These are phyloP conservation scores for Phytopythium mirpurense DNA, from an alignment of 352 stramenopile species.

Conservation along the genomic window DNA sequence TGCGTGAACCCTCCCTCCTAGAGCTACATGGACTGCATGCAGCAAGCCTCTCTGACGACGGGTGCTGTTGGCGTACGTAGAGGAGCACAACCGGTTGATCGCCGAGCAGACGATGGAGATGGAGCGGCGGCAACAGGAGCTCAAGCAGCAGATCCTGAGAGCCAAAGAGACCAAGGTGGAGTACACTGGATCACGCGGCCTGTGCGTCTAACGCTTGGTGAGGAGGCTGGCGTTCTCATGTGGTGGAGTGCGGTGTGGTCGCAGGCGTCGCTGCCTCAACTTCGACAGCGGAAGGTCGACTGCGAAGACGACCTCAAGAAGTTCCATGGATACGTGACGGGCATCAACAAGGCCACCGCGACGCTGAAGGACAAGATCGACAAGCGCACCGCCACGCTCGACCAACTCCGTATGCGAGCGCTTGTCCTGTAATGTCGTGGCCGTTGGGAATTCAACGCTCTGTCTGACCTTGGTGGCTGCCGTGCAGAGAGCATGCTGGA, in stretches of 20 bases:
- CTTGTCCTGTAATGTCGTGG: neutral
- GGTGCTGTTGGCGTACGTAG: conserved; percentile 15
- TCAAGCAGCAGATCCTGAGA: conserved; percentile 57
- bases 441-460: no score
- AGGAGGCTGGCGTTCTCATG: no score
- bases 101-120: conserved; percentile 47
- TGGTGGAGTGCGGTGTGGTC: conserved; percentile 7
- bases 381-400: conserved; percentile 48
- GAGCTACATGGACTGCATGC: no score
- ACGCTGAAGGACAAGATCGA: conserved; percentile 88
- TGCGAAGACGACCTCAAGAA: conserved; percentile 89
- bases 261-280: conserved; percentile 59
- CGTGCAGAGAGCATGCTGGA: conserved; percentile 40
- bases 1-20: neutral
- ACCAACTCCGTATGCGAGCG: neutral
- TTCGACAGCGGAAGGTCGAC: conserved; percentile 84
- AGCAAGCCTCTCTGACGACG: no score
- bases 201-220: neutral
- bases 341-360: conserved; percentile 73
- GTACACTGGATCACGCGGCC: no score
- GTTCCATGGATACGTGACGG: conserved; percentile 85
- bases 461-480: neutral
- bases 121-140: conserved; percentile 46
- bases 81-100: conserved; percentile 45
- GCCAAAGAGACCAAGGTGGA: conserved; percentile 71